Conservation (phyloP, 2,329 filamentous ascomycete genomes). For the Colletotrichum higginsianum region DNA sequence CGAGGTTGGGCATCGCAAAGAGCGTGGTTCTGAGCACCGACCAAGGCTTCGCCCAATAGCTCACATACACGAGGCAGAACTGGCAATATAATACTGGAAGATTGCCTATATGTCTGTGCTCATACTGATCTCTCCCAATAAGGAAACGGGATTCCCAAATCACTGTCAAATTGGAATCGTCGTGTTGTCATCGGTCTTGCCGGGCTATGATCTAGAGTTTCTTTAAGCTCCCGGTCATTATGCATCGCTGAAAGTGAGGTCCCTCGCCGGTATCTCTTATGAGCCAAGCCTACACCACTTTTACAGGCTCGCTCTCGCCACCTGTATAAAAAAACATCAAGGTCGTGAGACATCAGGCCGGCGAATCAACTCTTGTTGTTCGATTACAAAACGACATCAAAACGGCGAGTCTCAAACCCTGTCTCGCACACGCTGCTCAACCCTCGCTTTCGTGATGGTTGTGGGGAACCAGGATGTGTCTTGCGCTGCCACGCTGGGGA, state of each 20-base stretch:
- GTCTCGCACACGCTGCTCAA: neutral
- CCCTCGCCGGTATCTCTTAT: neutral
- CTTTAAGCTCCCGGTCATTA: neutral
- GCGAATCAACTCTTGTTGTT: neutral
- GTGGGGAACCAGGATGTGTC: neutral
- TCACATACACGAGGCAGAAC: neutral
- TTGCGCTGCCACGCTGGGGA: neutral
- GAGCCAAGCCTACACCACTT: neutral
- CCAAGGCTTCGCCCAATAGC: conserved; percentile 10
- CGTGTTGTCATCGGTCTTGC: neutral
- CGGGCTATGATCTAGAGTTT: neutral
- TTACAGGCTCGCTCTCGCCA: neutral
- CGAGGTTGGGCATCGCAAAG: neutral
- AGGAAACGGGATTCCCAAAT: neutral
- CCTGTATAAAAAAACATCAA: neutral
- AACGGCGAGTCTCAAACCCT: neutral
- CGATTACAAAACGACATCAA: neutral
- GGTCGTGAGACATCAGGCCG: neutral
- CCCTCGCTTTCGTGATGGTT: neutral
- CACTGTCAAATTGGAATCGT: neutral
- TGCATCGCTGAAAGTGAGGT: neutral
- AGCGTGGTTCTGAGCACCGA: neutral
- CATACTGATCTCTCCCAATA: neutral
- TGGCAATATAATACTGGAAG: neutral
- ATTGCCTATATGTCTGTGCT: neutral